Base-by-base conservation (phyloP, 1,139 yeast genomes). In the Blastobotrys raffinosifermentans region DNA sequence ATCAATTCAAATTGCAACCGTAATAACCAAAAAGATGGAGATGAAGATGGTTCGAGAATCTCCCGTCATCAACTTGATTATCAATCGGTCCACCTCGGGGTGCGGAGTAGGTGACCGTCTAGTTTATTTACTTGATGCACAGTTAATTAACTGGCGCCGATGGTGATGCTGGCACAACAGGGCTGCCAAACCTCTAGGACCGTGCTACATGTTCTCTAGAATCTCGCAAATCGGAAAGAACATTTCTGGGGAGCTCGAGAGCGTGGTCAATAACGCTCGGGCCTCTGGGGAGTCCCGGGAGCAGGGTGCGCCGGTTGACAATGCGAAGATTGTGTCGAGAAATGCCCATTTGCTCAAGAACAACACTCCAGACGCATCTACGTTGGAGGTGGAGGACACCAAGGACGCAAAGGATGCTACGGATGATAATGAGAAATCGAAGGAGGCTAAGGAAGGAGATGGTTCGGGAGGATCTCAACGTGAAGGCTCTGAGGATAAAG, bases 121-220 rank as follows among this genome's bases (percentile, higher is more conserved):
- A n/a, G n/a, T n/a, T n/a, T n/a, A n/a, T n/a, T n/a, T n/a, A n/a
- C n/a, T n/a, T n/a, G n/a, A n/a, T n/a, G n/a, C n/a, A n/a, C n/a
- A n/a, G n/a, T n/a, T n/a, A n/a, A n/a, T n/a, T n/a, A n/a, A n/a
- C n/a, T n/a, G n/a, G n/a, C n/a, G n/a, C n/a, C n/a, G n/a, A n/a
- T n/a, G 11, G 23, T 8, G 36, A 13, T 17, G 26, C 21, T 26
- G 15, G 19, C 14, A n/a, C n/a, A n/a, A n/a, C n/a, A n/a, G n/a
- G n/a, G n/a, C n/a, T n/a, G n/a, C n/a, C n/a, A n/a, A n/a, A n/a
- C n/a, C n/a, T n/a, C n/a, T n/a, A n/a, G n/a, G n/a, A n/a, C n/a
- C n/a, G n/a, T n/a, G n/a, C n/a, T n/a, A n/a, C n/a, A 80, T 80
- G 87, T 72, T 80, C 54, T 73, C 77, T 43, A 73, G 73, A 50